phyloP scores from a whole-genome alignment of 306 rosid genomes.

The Cicer chorassanicum region DNA sequence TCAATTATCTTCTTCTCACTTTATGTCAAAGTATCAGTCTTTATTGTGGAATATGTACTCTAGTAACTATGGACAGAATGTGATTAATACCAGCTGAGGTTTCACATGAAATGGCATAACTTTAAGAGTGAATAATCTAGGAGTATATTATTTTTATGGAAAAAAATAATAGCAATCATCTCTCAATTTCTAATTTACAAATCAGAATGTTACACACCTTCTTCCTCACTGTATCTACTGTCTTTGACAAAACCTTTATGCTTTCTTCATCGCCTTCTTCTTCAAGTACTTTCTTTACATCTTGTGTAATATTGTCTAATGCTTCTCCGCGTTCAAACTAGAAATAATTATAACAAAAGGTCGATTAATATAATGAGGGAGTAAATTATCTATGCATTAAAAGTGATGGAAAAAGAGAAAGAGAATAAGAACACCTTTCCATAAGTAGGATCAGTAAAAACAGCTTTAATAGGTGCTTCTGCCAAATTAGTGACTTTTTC shows the following conservation, averaged over 20 bases:
- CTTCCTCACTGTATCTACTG: constrained; percentile 92
- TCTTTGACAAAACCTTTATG: constrained; percentile 76
- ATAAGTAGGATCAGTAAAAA: constrained; percentile 89
- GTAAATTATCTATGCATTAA: neutral
- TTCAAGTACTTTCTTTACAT: constrained; percentile 75
- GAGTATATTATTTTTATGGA: neutral
- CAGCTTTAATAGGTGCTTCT: constrained; percentile 79
- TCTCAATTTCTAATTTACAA: constrained; percentile 26
- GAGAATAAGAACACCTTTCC: constrained; percentile 70
- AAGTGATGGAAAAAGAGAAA: constrained; percentile 24
- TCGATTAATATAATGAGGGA: constrained; percentile 14
- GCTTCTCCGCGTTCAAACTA: constrained; percentile 99
- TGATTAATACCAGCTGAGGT: neutral
- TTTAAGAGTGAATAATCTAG: neutral
- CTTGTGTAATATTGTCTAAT: constrained; percentile 78
- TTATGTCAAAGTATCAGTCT: neutral
- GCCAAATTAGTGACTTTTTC: constrained; percentile 76
- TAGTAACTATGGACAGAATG: neutral
- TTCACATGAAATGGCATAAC: neutral
- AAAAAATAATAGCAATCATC: neutral
- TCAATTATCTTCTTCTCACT: neutral
- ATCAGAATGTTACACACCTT: constrained; percentile 58
- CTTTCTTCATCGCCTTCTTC: constrained; percentile 94
- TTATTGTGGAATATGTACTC: constrained; percentile 1
- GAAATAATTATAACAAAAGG: constrained; percentile 39